phyloP scores from a whole-genome alignment of 768 basidiomycete species.

The Naematelia encephala region DNA sequence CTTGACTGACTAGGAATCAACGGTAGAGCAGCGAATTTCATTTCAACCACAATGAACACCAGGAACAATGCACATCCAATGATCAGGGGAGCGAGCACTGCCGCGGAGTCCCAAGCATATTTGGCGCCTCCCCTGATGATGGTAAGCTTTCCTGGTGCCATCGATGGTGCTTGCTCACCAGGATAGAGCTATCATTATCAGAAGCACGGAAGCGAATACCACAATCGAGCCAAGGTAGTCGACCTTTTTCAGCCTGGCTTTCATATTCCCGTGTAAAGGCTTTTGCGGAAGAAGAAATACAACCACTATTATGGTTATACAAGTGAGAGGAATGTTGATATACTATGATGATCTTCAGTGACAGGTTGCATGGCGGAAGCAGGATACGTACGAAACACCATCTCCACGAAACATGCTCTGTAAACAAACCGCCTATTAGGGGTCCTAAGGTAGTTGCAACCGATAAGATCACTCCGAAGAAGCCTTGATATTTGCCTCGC shows the following conservation, averaged over 20 bases:
- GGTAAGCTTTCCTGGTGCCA: neutral
- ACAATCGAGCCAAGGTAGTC: conserved; percentile 64
- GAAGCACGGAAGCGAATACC: conserved; percentile 61
- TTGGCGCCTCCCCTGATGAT: neutral
- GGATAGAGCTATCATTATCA: conserved; percentile 67
- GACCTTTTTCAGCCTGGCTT: conserved; percentile 62
- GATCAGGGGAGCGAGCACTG: neutral
- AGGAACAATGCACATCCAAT: neutral
- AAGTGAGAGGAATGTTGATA: conserved; percentile 64
- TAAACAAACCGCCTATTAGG: conserved; percentile 60
- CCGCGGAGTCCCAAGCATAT: neutral
- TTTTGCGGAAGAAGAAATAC: conserved; percentile 66
- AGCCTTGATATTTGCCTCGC: conserved; percentile 51
- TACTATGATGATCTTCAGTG: conserved; percentile 46
- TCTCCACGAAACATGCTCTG: conserved; percentile 13
- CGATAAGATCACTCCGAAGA: conserved; percentile 61
- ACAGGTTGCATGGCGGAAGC: neutral
- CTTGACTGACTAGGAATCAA: conserved; percentile 58
- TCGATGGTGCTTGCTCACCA: conserved; percentile 52
- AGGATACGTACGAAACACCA: conserved; percentile 18
- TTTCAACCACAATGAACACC: conserved; percentile 53
- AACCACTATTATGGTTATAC: conserved; percentile 60
- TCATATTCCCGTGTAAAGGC: conserved; percentile 62
- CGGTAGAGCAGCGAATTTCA: conserved; percentile 64
- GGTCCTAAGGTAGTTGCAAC: conserved; percentile 66